A percentile compares a stretch with the other conserved stretches of the same genome.
These are phyloP conservation scores for Nitzschia sp. DNA, from an alignment of 108 stramenopile genomes.

Conservation along the genomic window DNA sequence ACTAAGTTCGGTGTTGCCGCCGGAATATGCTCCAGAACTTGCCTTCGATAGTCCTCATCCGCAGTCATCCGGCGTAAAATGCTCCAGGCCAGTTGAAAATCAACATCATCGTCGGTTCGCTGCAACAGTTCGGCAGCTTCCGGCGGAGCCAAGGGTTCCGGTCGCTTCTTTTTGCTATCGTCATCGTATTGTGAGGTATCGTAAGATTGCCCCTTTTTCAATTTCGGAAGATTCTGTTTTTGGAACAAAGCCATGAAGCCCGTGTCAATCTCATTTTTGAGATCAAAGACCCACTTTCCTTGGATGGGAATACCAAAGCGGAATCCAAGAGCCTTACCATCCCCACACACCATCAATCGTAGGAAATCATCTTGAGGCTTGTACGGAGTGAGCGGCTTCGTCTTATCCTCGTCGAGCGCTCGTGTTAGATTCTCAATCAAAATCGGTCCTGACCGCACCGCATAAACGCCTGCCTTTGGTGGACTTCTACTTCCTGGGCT, in stretches of 20 bases:
- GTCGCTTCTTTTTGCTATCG: neutral
- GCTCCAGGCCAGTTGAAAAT: constrained; percentile 66
- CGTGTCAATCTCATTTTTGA: constrained; percentile 80
- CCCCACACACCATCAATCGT: constrained; percentile 82
- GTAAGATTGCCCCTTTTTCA: constrained; percentile 40
- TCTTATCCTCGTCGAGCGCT: constrained; percentile 33
- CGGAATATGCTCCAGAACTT: constrained; percentile 27
- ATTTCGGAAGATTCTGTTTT: constrained; percentile 41
- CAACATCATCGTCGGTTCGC: constrained; percentile 72
- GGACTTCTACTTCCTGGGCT: constrained; percentile 22
- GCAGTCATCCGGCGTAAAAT: constrained; percentile 71
- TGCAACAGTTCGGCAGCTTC: constrained; percentile 60
- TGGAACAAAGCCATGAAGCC: constrained; percentile 84
- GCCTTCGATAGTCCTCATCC: constrained; percentile 53
- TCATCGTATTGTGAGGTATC: constrained; percentile 76
- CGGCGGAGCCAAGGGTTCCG: constrained; percentile 35
- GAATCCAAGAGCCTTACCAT: constrained; percentile 87
- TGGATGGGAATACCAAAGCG: constrained; percentile 83
- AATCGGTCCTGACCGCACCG: constrained; percentile 84
- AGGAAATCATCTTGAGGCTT: constrained; percentile 85
- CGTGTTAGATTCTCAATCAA: constrained; percentile 72
- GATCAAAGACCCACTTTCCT: constrained; percentile 86
- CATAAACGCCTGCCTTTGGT: constrained; percentile 92
- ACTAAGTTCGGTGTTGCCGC: neutral
- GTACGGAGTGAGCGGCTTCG: constrained; percentile 35